Conservation (phyloP, 225 moss, liverwort and hornwort species). For the Polytrichum commune region DNA sequence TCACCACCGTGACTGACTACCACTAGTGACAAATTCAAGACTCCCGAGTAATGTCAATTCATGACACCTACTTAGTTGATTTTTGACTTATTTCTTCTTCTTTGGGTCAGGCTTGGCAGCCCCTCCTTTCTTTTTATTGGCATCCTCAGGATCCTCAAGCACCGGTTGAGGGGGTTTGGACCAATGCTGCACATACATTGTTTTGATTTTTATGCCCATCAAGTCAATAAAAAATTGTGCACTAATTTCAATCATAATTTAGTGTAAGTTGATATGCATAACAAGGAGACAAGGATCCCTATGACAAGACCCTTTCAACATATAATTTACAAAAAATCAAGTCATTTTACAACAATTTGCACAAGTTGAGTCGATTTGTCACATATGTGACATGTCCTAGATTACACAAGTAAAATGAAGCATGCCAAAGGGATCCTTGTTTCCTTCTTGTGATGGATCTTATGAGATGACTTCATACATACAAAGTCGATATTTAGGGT, state of each 20-base stretch:
- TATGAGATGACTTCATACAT: too few relatives aligned
- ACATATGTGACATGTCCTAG: too few relatives aligned
- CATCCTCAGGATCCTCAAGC: slow-evolving; percentile 9
- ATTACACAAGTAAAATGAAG: neutral
- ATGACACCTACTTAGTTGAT: neutral
- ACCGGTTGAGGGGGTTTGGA: slow-evolving; percentile 33
- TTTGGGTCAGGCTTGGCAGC: slow-evolving; percentile 1
- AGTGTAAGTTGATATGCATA: too few relatives aligned
- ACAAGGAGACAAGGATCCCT: too few relatives aligned
- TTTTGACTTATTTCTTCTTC: slow-evolving; percentile 13
- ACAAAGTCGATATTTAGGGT: too few relatives aligned
- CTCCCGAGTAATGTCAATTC: too few relatives aligned
- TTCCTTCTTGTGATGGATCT: too few relatives aligned
- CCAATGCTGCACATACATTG: slow-evolving; percentile 20
- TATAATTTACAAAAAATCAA: neutral
- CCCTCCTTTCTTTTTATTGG: slow-evolving; percentile 22
- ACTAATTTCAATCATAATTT: neutral
- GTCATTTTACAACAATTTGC: neutral
- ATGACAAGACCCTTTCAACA: neutral
- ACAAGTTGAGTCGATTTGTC: neutral
- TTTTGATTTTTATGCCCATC: too few relatives aligned
- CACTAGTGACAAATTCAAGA: too few relatives aligned
- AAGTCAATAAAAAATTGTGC: neutral
- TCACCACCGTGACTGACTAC: too few relatives aligned
- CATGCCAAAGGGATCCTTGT: neutral